phyloP scores from a whole-genome alignment of 257 asterid genomes.

The Avicennia marina region DNA sequence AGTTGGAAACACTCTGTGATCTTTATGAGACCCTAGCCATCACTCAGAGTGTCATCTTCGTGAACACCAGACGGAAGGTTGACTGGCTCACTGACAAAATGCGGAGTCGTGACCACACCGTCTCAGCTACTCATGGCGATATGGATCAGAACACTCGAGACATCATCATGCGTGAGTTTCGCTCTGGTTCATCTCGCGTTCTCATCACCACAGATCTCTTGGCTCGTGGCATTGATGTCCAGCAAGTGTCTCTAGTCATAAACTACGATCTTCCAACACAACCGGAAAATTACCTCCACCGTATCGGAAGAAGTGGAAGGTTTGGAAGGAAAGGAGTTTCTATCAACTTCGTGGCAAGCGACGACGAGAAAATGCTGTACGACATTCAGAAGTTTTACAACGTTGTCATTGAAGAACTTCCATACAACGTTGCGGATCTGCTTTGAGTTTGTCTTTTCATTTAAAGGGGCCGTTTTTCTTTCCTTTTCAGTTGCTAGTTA shows the following conservation, averaged over 20 bases:
- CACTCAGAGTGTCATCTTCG: conserved; percentile 64
- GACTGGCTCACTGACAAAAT: conserved; percentile 71
- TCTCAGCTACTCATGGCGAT: too few relatives aligned
- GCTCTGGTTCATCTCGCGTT: conserved; percentile 62
- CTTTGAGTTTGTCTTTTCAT: too few relatives aligned
- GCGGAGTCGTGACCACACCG: too few relatives aligned
- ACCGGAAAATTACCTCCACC: conserved; percentile 63
- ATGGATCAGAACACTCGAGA: conserved; percentile 69
- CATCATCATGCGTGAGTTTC: conserved; percentile 61
- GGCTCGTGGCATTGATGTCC: conserved; percentile 71
- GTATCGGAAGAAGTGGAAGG: conserved; percentile 65
- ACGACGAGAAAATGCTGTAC: conserved; percentile 50
- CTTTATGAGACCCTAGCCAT: conserved; percentile 58
- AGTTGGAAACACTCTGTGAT: too few relatives aligned
- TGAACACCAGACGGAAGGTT: conserved; percentile 60
- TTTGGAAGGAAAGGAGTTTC: conserved; percentile 64
- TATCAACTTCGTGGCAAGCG: conserved; percentile 48
- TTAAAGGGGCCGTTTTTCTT: too few relatives aligned
- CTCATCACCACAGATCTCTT: conserved; percentile 60
- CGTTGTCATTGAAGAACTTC: too few relatives aligned
- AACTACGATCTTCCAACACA: conserved; percentile 63
- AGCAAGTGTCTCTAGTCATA: conserved; percentile 63
- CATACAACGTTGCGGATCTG: conserved; percentile 59
- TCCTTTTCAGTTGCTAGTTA: too few relatives aligned
- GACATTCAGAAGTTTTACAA: conserved; percentile 66